Conservation (phyloP, 139 green algal species). For the Chlamydomonas sp. region DNA sequence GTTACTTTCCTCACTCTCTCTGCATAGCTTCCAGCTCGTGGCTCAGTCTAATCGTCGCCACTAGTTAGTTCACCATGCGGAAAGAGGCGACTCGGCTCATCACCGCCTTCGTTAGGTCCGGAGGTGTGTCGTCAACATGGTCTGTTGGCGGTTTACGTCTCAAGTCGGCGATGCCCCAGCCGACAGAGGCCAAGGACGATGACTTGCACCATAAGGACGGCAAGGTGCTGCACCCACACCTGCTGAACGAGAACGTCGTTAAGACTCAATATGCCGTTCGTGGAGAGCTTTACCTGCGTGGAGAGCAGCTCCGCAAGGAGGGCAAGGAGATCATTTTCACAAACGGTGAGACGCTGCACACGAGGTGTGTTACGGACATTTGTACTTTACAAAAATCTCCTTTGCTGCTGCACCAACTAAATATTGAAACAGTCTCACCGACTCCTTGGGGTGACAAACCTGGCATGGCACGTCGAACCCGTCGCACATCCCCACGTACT, state of each 20-base stretch:
- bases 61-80: slow-evolving; percentile 1
- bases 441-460: no score
- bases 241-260: slow-evolving; percentile 85
- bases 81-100: slow-evolving; percentile 23
- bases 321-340: slow-evolving; percentile 96
- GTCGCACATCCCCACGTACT: not conserved
- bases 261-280: slow-evolving; percentile 85
- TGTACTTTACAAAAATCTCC: not conserved
- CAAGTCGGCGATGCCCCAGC: slow-evolving; percentile 34
- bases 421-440: no score
- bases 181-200: slow-evolving; percentile 10
- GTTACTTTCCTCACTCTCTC: no score
- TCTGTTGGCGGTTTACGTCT: slow-evolving; percentile 16
- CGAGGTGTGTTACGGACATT: not conserved
- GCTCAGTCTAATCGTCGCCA: no score
- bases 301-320: slow-evolving; percentile 79
- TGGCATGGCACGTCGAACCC: not conserved
- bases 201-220: slow-evolving; percentile 64
- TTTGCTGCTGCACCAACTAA: not conserved
- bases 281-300: slow-evolving; percentile 92
- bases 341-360: slow-evolving; percentile 69
- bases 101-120: slow-evolving; percentile 3
- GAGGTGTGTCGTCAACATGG: slow-evolving; percentile 7
- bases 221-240: slow-evolving; percentile 82
- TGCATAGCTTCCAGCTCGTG: no score